Evolutionary conservation across 257 asterid species (phyloP), one percentile per base, ranked within the genome.

Genomic region (Ocimum tenuiflorum): DNA sequence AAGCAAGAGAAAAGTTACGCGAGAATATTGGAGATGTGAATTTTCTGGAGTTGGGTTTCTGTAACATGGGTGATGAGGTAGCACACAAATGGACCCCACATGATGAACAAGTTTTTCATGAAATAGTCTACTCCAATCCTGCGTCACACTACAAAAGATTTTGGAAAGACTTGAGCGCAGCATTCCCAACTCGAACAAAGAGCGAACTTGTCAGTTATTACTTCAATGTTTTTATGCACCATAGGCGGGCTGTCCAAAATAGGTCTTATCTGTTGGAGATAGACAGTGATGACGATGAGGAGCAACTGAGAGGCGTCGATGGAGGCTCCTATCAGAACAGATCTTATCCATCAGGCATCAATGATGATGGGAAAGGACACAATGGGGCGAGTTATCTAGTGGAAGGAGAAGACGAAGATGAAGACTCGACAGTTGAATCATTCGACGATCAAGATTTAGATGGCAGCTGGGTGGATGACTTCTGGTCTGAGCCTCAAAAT

Each of bases 261-360:
- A 79, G 97, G 58, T 79, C 81, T 42, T 72, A 73, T 59, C 55
- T 78, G 20, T 60, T 84, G 86, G 86, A 83, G 45, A 83, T 90
- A n/a, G 97, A 89, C 52, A 89, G 99, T 51, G 99, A 92, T 5
- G 84, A 89, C 45, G 96, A 89, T 66, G 90, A 92, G 54, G 96
- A 86, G 76, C n/a, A n/a, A n/a, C 80, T 77, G 83, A 82, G 73
- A 59, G 85, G 73, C 42, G 55, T 65, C 1, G 46, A 53, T 15
- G 79, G 74, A 61, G 79, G 66, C 45, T 65, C 61, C 3, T 31
- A 24, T 38, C 72, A 33, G 29, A 70, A 56, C 12, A 62, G 52
- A 42, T 74, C 77, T 41, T 49, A 43, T 42, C 41, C 60, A 0
- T 57, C 57, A 35, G 78, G n/a, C n/a, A 74, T 36, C 67, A n/a